Conservation (phyloP, 2,329 filamentous ascomycete genomes). For the Pseudogymnoascus sp. region DNA sequence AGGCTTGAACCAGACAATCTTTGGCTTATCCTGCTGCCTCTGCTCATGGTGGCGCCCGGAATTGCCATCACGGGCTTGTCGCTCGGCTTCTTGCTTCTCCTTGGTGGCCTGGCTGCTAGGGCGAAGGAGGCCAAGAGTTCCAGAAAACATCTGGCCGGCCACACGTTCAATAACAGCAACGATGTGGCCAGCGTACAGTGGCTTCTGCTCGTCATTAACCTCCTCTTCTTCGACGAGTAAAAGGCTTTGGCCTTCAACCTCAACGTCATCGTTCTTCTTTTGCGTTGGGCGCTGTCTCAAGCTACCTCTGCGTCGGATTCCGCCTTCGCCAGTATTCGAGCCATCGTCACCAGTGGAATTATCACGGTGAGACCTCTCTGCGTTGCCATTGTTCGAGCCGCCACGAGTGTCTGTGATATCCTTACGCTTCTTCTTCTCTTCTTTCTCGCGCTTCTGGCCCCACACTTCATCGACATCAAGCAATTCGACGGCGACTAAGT, state of each 20-base stretch:
- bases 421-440: constrained; percentile 99
- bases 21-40: constrained; percentile 89
- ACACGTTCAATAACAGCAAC: constrained; percentile 96
- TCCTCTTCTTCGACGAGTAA: constrained; percentile 97
- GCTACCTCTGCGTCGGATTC: constrained; percentile 86
- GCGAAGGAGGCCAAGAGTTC: constrained; percentile 84
- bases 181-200: constrained; percentile 91
- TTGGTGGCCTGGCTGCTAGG: constrained; percentile 98
- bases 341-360: constrained; percentile 59
- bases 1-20: constrained; percentile 99
- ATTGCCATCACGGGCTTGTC: constrained; percentile 78
- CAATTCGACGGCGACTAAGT: constrained; percentile 90
- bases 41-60: constrained; percentile 65
- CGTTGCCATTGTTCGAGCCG: constrained; percentile 66
- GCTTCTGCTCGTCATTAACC: constrained; percentile 97
- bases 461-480: constrained; percentile 98
- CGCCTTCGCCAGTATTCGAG: constrained; percentile 61
- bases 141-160: constrained; percentile 97
- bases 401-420: constrained; percentile 89
- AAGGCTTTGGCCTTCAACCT: constrained; percentile 95
- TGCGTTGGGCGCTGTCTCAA: constrained; percentile 93
- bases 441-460: constrained; percentile 97
- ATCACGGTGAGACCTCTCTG: constrained; percentile 43
- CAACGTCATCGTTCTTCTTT: constrained; percentile 99
- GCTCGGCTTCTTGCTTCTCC: constrained; percentile 97